Percentiles rank a stretch among this genome's conserved stretches.
phyloP scores from a whole-genome alignment of 129 eudicot genomes.

The Silybum marianum region DNA sequence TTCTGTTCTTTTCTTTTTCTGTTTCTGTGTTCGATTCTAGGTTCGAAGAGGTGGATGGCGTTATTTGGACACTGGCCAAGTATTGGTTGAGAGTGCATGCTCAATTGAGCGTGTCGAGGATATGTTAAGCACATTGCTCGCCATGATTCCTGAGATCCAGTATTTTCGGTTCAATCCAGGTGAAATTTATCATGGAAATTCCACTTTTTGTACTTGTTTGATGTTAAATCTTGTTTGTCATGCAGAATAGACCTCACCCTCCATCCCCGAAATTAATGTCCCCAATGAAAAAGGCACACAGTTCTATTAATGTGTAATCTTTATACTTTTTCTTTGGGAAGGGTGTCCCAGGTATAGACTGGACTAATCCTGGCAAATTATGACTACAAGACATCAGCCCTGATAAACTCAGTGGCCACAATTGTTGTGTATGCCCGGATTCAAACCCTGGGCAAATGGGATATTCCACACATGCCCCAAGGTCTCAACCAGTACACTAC shows the following conservation, averaged over 20 bases:
- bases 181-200: conserved; percentile 19
- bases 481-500: no score
- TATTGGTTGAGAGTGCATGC: conserved; percentile 96
- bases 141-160: conserved; percentile 89
- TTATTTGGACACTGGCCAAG: conserved; percentile 92
- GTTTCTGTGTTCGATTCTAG: conserved; percentile 34
- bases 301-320: not conserved
- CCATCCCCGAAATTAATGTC: not conserved
- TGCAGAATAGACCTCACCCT: not conserved
- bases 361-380: no score
- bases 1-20: not conserved
- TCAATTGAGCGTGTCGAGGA: conserved; percentile 93
- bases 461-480: no score
- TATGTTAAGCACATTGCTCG: conserved; percentile 76
- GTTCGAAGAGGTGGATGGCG: conserved; percentile 95
- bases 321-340: no score
- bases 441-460: no score
- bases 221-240: not conserved
- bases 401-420: no score
- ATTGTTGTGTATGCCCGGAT: no score
- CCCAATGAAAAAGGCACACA: not conserved
- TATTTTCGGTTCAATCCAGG: conserved; percentile 97
- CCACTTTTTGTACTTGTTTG: not conserved
- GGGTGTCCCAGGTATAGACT: no score
- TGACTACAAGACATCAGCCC: no score